phyloP scores from a whole-genome alignment of 495 filamentous ascomycete species.

The Bryoglossum gracile region DNA sequence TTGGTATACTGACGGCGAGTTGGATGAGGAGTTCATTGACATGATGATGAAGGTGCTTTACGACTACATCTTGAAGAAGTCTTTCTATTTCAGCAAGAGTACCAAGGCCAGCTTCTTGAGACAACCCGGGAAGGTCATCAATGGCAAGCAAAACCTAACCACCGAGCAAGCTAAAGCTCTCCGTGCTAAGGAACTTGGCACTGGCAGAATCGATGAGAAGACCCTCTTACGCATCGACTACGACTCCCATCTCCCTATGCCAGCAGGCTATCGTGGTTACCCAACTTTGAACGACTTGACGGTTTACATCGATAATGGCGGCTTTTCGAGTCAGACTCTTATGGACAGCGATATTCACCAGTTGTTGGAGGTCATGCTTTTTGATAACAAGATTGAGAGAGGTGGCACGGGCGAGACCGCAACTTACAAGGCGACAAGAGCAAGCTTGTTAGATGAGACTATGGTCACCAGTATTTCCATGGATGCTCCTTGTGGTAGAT shows the following conservation, averaged over 20 bases:
- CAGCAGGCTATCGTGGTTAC: slow-evolving; percentile 63
- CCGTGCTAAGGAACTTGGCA: slow-evolving; percentile 29
- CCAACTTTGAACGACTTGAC: slow-evolving; percentile 70
- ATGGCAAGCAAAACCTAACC: slow-evolving; percentile 19
- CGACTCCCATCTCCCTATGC: slow-evolving; percentile 51
- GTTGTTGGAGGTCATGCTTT: slow-evolving; percentile 77
- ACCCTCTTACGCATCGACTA: slow-evolving; percentile 7
- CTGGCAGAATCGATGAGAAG: slow-evolving; percentile 4
- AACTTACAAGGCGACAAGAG: slow-evolving; percentile 40
- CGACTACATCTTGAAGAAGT: slow-evolving; percentile 59
- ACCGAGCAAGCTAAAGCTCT: slow-evolving; percentile 25
- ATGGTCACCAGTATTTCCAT: slow-evolving; percentile 46
- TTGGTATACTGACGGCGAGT: slow-evolving; percentile 83
- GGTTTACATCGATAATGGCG: slow-evolving; percentile 54
- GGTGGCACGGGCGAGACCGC: slow-evolving; percentile 45
- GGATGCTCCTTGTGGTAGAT: slow-evolving; percentile 82
- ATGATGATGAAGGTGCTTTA: slow-evolving; percentile 60
- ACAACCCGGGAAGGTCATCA: slow-evolving; percentile 38
- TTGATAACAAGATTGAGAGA: slow-evolving; percentile 67
- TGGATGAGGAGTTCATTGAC: slow-evolving; percentile 82
- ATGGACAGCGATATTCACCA: slow-evolving; percentile 67
- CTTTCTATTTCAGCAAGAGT: slow-evolving; percentile 45
- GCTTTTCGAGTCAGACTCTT: slow-evolving; percentile 57
- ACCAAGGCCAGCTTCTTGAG: slow-evolving; percentile 6
- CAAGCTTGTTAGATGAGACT: slow-evolving; percentile 30